phyloP scores from a whole-genome alignment of 2,329 filamentous ascomycete genomes.

The Parasarocladium wereldwijsianum region DNA sequence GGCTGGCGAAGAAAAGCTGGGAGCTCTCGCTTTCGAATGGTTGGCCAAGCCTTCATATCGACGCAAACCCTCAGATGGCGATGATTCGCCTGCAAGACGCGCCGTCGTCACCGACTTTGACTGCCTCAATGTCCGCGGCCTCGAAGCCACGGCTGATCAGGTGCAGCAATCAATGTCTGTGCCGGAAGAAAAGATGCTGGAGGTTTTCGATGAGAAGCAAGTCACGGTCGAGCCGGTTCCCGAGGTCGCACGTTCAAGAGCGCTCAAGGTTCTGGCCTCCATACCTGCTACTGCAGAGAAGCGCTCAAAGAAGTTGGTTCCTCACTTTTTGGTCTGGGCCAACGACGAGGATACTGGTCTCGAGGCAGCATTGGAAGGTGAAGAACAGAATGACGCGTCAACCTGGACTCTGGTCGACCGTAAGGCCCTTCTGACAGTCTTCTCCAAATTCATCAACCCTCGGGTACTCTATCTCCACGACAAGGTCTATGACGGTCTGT shows the following conservation, averaged over 20 bases:
- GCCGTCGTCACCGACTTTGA: slow-evolving; percentile 59
- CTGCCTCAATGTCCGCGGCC: slow-evolving; percentile 56
- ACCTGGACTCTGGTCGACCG: slow-evolving; percentile 67
- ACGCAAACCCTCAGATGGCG: slow-evolving; percentile 29
- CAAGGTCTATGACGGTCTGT: slow-evolving; percentile 61
- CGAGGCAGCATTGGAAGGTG: slow-evolving; percentile 18
- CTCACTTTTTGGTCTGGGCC: slow-evolving; percentile 75
- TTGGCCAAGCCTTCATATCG: slow-evolving; percentile 42
- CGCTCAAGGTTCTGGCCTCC: slow-evolving; percentile 61
- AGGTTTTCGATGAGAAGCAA: slow-evolving; percentile 51
- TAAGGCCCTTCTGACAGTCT: slow-evolving; percentile 66
- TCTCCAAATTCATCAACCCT: slow-evolving; percentile 77
- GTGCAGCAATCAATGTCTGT: slow-evolving; percentile 37
- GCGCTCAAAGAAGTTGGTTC: slow-evolving; percentile 69
- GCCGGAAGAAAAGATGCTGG: slow-evolving; percentile 42
- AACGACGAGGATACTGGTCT: slow-evolving; percentile 29
- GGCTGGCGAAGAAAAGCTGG: slow-evolving; percentile 57
- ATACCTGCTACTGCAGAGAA: slow-evolving; percentile 72
- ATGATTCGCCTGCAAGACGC: slow-evolving; percentile 18
- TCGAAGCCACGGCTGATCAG: slow-evolving; percentile 36
- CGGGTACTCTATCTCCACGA: slow-evolving; percentile 64
- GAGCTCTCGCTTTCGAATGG: slow-evolving; percentile 66
- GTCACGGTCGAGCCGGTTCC: slow-evolving; percentile 32
- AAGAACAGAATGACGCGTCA: slow-evolving; percentile 22
- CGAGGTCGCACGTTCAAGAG: slow-evolving; percentile 54